Evolutionary conservation across 805 yeast genomes (phyloP), one percentile per base, ranked within the genome.

Genomic region (Nakazawaea populi): DNA sequence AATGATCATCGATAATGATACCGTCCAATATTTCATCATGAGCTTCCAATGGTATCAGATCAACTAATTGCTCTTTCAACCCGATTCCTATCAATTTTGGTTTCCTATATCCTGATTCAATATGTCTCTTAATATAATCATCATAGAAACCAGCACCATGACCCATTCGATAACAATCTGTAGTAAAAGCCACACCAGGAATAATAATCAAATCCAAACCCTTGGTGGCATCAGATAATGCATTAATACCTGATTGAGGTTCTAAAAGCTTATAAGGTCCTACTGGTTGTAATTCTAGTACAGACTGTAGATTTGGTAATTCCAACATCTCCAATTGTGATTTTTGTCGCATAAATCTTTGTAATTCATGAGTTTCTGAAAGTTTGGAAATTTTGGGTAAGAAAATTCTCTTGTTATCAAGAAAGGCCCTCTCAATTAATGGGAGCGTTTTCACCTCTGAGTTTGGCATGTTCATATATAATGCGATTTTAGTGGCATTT

Each of bases 71-170:
- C 58, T 82, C 82, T 11, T 65, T 54, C n/a, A 87, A 67, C 0
- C 89, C 89, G 3, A 86, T 63, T 0, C 91, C 96, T 1, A 88
- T 60, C 35, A 82, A 58, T 36, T 61, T 63, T 0, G 86, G 85
- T 14, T 44, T 55, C 14, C 48, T 52, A 51, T 57, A 42, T 39
- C 56, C 34, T 68, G 66, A 61, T 60, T 73, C 64, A 6, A 54
- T 28, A 56, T 81, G 81, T 47, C 85, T 67, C 44, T 73, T 68
- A 41, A 87, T 74, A 58, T 73, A 87, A 58, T 85, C 89, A 63
- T 92, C 99, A 64, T 94, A 92, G 64, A 80, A 90, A 0, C 97
- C 99, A 5, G 84, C 92, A 1, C 99, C 99, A 63, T 89, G 96
- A 1, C 99, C 99, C 48, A 92, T 63, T 49, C 99, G 64, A 34